A percentile compares a stretch with the other conserved stretches of the same genome.
These are phyloP conservation scores for Actinomortierella ambigua DNA, from an alignment of 371 early-diverging fungal species.

Conservation along the genomic window DNA sequence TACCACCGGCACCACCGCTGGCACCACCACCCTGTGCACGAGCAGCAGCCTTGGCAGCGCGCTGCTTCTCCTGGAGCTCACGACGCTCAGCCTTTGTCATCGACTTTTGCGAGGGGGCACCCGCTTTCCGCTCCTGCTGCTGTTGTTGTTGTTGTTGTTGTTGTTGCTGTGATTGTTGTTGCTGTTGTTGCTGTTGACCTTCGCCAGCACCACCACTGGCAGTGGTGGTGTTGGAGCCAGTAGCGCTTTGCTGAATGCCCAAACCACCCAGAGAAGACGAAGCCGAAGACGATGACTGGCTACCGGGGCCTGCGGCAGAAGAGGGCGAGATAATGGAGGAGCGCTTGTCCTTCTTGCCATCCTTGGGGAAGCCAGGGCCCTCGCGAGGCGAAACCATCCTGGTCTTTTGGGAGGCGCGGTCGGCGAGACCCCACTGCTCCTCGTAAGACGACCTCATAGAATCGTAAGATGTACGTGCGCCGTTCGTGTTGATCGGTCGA, in stretches of 20 bases:
- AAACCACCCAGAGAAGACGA: slow-evolving; percentile 17
- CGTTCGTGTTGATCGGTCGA: slow-evolving; percentile 26
- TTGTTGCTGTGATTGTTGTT: too few species aligned
- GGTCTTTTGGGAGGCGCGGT: slow-evolving; percentile 21
- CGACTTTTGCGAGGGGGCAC: slow-evolving; percentile 43
- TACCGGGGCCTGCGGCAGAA: neutral
- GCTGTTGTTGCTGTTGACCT: neutral
- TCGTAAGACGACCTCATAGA: slow-evolving; percentile 47
- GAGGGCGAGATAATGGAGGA: slow-evolving; percentile 16
- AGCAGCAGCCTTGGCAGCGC: slow-evolving; percentile 72
- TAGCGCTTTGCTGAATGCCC: slow-evolving; percentile 32
- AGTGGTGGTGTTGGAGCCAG: slow-evolving; percentile 5
- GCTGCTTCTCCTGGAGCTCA: slow-evolving; percentile 80
- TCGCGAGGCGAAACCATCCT: slow-evolving; percentile 43
- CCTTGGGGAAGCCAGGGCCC: slow-evolving; percentile 56
- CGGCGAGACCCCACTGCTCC: slow-evolving; percentile 37
- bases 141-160: slow-evolving; percentile 8
- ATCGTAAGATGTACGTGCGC: slow-evolving; percentile 37
- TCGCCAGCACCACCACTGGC: slow-evolving; percentile 12
- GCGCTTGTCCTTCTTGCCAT: slow-evolving; percentile 43
- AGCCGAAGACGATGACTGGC: slow-evolving; percentile 16
- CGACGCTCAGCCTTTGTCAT: slow-evolving; percentile 94
- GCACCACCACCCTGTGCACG: slow-evolving; percentile 52
- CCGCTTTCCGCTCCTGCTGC: slow-evolving; percentile 21
- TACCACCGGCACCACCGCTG: slow-evolving; percentile 43